Evolutionary conservation across 345 rosid genomes (phyloP).

Genomic region (Camelina sativa): DNA sequence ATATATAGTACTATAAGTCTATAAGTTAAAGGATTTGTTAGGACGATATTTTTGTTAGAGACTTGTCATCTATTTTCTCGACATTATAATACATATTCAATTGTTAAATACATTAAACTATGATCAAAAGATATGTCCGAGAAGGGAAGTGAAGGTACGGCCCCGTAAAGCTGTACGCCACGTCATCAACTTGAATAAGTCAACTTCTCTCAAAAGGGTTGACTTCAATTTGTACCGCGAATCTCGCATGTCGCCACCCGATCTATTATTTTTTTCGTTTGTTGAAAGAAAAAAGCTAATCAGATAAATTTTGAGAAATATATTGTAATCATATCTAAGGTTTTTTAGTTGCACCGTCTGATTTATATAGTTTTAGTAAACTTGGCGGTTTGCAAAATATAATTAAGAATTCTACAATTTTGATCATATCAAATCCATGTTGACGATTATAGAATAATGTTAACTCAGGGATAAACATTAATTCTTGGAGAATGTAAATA

Average conservation of each 20-base stretch:
- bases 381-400: not conserved
- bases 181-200: conserved; percentile 35
- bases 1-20: not conserved
- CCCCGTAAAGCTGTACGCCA: conserved; percentile 35
- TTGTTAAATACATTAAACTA: too few relatives aligned
- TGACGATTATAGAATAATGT: too few relatives aligned
- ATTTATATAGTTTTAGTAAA: not conserved
- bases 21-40: conserved; percentile 1
- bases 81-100: conserved; percentile 8
- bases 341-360: conserved; percentile 23
- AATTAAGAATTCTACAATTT: too few relatives aligned
- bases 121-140: conserved; percentile 9
- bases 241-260: conserved; percentile 34
- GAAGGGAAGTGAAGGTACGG: conserved; percentile 36
- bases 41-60: conserved; percentile 8
- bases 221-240: conserved; percentile 27
- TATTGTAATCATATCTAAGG: not conserved
- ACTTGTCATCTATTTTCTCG: conserved; percentile 15
- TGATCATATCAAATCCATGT: too few relatives aligned
- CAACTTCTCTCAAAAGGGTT: conserved; percentile 23
- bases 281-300: not conserved
- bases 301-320: not conserved
- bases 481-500: too few relatives aligned
- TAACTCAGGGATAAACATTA: too few relatives aligned
- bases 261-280: conserved; percentile 10